phyloP scores from a whole-genome alignment of 2,329 filamentous ascomycete species.

The Boeremia lycopersici region DNA sequence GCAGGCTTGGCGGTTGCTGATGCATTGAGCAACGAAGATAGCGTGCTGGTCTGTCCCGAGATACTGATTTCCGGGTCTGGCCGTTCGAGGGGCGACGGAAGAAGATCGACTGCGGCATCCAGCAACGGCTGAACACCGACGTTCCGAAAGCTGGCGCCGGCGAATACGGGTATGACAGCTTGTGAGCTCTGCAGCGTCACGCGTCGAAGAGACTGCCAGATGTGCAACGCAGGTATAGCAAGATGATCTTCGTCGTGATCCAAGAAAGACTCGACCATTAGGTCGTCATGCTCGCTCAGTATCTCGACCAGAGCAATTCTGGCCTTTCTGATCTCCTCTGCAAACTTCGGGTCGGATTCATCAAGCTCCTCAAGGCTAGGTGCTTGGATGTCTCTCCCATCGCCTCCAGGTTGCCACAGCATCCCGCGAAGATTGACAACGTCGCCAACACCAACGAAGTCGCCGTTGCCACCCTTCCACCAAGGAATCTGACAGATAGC shows the following conservation, averaged over 20 bases:
- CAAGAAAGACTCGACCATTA: conserved; percentile 82
- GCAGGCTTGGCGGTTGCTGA: conserved; percentile 30
- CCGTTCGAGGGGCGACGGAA: conserved; percentile 81
- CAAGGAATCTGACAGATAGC: conserved; percentile 94
- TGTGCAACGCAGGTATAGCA: conserved; percentile 66
- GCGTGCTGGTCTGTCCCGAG: conserved; percentile 61
- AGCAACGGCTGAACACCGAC: conserved; percentile 92
- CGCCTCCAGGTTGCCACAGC: conserved; percentile 70
- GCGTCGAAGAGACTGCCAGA: conserved; percentile 76
- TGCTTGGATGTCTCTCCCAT: conserved; percentile 67
- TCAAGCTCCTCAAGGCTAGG: conserved; percentile 62
- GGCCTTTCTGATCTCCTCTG: conserved; percentile 74
- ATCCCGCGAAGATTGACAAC: conserved; percentile 76
- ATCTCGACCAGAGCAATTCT: conserved; percentile 79
- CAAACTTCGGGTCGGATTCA: conserved; percentile 56
- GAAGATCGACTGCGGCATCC: conserved; percentile 84
- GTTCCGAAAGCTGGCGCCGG: conserved; percentile 90
- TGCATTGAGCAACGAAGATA: conserved; percentile 54
- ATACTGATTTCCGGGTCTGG: conserved; percentile 79
- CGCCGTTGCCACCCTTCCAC: conserved; percentile 77
- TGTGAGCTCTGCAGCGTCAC: conserved; percentile 72
- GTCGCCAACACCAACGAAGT: conserved; percentile 84
- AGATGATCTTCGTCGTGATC: conserved; percentile 75
- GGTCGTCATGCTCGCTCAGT: conserved; percentile 86
- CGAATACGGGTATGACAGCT: conserved; percentile 82